Percentiles rank a stretch among this genome's conserved stretches.
Conservation (phyloP, 164 flowering plant genomes). For the Echeveria elegans region DNA sequence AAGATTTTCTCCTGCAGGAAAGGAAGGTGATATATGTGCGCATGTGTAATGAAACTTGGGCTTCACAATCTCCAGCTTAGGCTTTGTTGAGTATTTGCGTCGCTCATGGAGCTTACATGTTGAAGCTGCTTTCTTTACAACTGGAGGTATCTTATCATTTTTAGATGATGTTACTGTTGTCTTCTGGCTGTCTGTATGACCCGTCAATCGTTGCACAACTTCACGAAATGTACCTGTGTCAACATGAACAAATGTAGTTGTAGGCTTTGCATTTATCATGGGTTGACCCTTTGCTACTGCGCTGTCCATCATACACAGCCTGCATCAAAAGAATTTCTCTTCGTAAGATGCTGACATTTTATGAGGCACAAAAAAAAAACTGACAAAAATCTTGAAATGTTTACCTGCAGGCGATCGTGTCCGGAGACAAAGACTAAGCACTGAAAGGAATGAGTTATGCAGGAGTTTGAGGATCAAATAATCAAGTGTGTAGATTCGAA, state of each 20-base stretch:
- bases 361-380: not conserved
- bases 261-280: slow-evolving; percentile 19
- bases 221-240: slow-evolving; percentile 51
- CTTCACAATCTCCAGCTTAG: slow-evolving; percentile 49
- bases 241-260: slow-evolving; percentile 55
- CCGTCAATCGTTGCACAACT: slow-evolving; percentile 65
- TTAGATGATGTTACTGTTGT: slow-evolving; percentile 2
- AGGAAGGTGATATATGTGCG: not conserved
- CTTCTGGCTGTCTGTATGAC: slow-evolving; percentile 25
- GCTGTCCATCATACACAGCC: not conserved
- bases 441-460: not conserved
- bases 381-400: not conserved
- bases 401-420: not conserved
- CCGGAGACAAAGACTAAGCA: not conserved
- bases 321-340: not conserved
- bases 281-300: slow-evolving; percentile 9
- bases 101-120: slow-evolving; percentile 61
- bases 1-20: not conserved
- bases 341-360: not conserved
- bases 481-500: not conserved
- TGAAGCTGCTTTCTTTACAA: slow-evolving; percentile 6
- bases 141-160: not conserved
- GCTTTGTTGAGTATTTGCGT: slow-evolving; percentile 38
- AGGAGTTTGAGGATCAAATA: not conserved
- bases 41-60: slow-evolving; percentile 17